A percentile compares a stretch with the other conserved stretches of the same genome.
Evolutionary conservation across 1,139 yeast species (phyloP).

Genomic region (Diutina mesorugosa): DNA sequence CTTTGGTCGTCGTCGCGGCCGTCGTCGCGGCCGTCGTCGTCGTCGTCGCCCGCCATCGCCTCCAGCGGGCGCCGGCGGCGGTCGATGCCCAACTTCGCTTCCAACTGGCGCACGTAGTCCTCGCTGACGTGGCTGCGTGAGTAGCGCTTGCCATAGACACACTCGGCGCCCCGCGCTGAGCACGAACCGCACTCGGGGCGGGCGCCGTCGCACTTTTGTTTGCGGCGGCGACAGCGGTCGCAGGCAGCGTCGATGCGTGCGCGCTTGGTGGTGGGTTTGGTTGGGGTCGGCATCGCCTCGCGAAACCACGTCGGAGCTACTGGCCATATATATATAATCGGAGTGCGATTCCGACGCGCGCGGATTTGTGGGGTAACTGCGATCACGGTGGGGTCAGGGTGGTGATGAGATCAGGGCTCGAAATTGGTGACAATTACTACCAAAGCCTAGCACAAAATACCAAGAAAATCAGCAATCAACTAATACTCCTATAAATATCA

Average conservation of each 20-base stretch:
- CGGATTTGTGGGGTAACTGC: too few species aligned
- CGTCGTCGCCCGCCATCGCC: not conserved
- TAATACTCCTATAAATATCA: too few species aligned
- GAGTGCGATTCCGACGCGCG: too few species aligned
- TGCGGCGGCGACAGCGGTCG: slow-evolving; percentile 2
- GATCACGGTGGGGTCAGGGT: too few species aligned
- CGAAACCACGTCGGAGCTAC: not conserved
- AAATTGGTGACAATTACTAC: too few species aligned
- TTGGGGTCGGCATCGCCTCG: not conserved
- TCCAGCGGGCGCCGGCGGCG: not conserved
- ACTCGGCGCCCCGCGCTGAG: not conserved
- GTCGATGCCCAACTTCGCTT: slow-evolving; percentile 1
- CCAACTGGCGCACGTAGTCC: not conserved
- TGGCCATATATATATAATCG: too few species aligned
- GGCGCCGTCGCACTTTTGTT: not conserved
- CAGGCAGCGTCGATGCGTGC: not conserved
- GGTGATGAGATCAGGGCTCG: too few species aligned
- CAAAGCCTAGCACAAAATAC: too few species aligned
- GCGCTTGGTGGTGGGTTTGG: not conserved
- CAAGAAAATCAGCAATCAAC: too few species aligned
- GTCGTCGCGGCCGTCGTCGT: not conserved
- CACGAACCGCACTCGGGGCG: not conserved
- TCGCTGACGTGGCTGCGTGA: not conserved
- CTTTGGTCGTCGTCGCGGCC: not conserved
- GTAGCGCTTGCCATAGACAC: slow-evolving; percentile 1